These are phyloP conservation scores for Globisporangium spiculum DNA, from an alignment of 352 stramenopile species.

Conservation along the genomic window DNA sequence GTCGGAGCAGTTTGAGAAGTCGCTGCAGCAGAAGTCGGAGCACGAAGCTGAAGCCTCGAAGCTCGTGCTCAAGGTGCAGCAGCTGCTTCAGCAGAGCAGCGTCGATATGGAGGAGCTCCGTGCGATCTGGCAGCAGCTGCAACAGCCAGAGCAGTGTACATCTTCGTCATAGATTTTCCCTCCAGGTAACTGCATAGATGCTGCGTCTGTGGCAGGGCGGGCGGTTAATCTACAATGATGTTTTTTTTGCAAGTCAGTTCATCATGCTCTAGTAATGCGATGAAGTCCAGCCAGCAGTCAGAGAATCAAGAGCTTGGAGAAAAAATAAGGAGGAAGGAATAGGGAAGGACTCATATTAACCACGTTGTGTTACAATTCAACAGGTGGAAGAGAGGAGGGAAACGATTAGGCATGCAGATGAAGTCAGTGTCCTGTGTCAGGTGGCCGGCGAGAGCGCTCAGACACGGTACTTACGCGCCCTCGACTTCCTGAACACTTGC, in stretches of 20 bases:
- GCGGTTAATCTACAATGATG: background rate
- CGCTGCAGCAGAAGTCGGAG: constrained; percentile 43
- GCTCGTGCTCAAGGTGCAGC: constrained; percentile 24
- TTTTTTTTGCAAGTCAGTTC: background rate
- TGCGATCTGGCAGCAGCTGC: constrained; percentile 21
- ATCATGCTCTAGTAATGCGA: background rate
- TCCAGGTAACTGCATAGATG: background rate
- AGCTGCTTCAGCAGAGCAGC: constrained; percentile 10
- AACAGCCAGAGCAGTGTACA: background rate
- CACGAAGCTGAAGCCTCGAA: constrained; percentile 30
- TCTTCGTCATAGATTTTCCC: background rate
- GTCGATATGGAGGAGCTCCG: constrained; percentile 21
- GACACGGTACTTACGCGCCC: background rate
- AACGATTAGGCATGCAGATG: background rate
- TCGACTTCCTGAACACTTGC: background rate
- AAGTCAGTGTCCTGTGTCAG: background rate
- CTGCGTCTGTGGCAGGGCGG: background rate
- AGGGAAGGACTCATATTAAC: background rate
- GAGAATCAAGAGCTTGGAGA: background rate
- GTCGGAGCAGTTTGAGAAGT: constrained; percentile 88
- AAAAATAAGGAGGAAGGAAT: background rate
- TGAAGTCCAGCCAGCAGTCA: background rate
- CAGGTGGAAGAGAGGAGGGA: background rate
- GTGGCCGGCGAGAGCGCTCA: background rate
- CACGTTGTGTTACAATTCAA: background rate